Evolutionary conservation across 139 green algal species (phyloP).

Genomic region (Microglena sp.): DNA sequence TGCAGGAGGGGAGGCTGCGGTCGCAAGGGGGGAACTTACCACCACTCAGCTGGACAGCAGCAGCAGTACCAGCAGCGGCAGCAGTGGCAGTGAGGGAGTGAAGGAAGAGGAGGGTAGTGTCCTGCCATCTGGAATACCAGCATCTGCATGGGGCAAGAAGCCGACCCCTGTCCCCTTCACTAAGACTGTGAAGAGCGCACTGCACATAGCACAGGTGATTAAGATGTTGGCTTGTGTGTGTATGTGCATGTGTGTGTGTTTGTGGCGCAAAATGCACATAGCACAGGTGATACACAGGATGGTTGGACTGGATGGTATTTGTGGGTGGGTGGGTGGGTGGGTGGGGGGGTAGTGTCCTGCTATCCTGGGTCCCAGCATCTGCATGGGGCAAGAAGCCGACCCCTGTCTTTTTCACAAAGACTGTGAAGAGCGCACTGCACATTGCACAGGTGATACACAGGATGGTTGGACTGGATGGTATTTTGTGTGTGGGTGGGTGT

Average conservation of each 20-base stretch:
- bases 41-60: not conserved
- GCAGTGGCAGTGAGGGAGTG: not conserved
- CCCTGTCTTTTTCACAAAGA: not conserved
- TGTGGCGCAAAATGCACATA: not conserved
- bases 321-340: no score
- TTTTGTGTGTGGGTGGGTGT: no score
- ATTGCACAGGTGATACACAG: not conserved
- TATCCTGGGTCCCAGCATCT: not conserved
- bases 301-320: not conserved
- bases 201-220: no score
- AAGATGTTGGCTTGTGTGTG: no score
- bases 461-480: not conserved
- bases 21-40: not conserved
- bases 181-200: no score
- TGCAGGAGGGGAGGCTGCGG: not conserved
- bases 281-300: not conserved
- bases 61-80: not conserved
- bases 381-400: not conserved
- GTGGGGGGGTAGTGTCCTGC: no score
- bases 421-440: not conserved
- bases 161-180: not conserved
- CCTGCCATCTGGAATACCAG: not conserved
- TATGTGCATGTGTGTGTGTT: no score
- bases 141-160: not conserved
- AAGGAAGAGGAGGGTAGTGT: not conserved